A percentile compares a stretch with the other conserved stretches of the same genome.
Conservation (phyloP, 208 protist species). For the Leishmania turanica region DNA sequence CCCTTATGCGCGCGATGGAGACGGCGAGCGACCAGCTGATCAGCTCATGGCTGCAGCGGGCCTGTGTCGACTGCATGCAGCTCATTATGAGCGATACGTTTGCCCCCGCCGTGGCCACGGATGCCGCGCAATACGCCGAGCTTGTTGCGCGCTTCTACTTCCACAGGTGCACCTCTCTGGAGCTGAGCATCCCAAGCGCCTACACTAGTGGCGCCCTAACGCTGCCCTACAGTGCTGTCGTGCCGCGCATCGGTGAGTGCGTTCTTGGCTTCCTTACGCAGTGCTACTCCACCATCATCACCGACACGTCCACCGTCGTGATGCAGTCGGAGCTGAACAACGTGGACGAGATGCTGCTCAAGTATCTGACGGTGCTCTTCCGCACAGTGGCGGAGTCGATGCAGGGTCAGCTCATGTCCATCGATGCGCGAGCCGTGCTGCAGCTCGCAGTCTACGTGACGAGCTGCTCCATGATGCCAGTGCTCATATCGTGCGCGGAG, state of each 20-base stretch:
- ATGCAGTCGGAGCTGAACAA: constrained; percentile 91
- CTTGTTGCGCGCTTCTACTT: constrained; percentile 70
- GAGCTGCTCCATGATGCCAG: constrained; percentile 75
- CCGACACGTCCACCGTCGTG: constrained; percentile 53
- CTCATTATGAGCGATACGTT: constrained; percentile 69
- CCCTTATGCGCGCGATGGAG: constrained; percentile 77
- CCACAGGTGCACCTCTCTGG: constrained; percentile 59
- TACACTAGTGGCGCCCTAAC: constrained; percentile 51
- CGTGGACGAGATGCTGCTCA: constrained; percentile 91
- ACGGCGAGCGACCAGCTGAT: constrained; percentile 77
- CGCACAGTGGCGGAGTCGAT: constrained; percentile 81
- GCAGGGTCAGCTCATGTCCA: constrained; percentile 61
- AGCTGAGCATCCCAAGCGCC: constrained; percentile 56
- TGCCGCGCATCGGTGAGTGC: constrained; percentile 65
- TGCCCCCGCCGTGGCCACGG: constrained; percentile 44
- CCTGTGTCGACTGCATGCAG: constrained; percentile 71
- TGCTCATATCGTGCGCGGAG: constrained; percentile 85
- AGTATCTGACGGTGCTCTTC: constrained; percentile 89
- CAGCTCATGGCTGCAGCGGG: constrained; percentile 81
- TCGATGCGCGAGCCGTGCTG: constrained; percentile 53
- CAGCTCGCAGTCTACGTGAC: constrained; percentile 79
- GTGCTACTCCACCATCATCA: constrained; percentile 81
- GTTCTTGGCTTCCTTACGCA: constrained; percentile 65
- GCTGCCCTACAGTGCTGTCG: constrained; percentile 74
- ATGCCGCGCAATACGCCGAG: constrained; percentile 52